phyloP scores from a whole-genome alignment of 148 eudicot genomes.

The Rhododendron molle region DNA sequence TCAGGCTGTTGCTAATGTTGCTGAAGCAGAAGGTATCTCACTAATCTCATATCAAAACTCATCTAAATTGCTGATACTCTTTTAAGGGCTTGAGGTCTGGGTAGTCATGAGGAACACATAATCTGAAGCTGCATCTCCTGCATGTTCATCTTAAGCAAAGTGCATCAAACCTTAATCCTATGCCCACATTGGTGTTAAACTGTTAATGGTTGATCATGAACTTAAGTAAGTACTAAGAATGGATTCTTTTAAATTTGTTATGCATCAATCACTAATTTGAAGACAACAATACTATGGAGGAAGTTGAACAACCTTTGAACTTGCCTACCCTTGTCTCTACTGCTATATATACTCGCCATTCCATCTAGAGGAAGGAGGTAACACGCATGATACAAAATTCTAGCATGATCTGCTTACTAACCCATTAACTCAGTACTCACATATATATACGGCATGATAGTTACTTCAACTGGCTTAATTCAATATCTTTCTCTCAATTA shows the following conservation, averaged over 20 bases:
- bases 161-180: neutral
- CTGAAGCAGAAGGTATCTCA: slow-evolving; percentile 80
- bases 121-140: neutral
- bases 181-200: neutral
- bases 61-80: neutral
- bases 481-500: neutral
- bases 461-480: neutral
- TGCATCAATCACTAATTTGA: neutral
- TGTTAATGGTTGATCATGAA: neutral
- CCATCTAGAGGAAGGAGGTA: too few species aligned
- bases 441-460: neutral
- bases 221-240: neutral
- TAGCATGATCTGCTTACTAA: neutral
- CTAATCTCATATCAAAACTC: neutral
- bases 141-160: neutral
- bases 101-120: neutral
- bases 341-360: too few species aligned
- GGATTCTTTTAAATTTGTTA: neutral
- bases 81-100: neutral
- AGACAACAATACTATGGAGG: neutral
- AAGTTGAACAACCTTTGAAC: neutral
- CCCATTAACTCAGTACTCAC: neutral
- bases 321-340: neutral
- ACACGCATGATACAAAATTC: too few species aligned
- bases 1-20: slow-evolving; percentile 64